Evolutionary conservation across 169 alveolate genomes (phyloP), one percentile per base, ranked within the genome.

Genomic region (Plasmodium chabaudi): DNA sequence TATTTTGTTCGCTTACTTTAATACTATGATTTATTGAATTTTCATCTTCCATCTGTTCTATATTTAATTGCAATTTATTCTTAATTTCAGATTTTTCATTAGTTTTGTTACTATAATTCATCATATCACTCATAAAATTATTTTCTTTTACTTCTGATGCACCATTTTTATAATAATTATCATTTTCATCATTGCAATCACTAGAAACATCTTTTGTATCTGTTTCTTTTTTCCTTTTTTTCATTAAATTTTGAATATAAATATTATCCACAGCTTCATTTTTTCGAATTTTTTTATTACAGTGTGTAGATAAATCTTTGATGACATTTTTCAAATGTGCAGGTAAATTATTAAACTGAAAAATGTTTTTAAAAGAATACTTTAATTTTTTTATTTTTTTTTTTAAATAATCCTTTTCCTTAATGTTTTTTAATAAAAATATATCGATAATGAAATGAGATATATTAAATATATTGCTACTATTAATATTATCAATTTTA

Each of bases 401-500:
- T 70, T 82, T 82, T 70, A 82, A 82, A 67, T 55, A 55, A 65
- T 82, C 82, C 51, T 82, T 82, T 49, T 67, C 72, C 34, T 82
- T 65, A 9, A 82, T 42, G 23, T 67, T 9, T 42, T 67, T 55
- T 46, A 82, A 34, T 59, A 82, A 67, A 9, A 82, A 82, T 55
- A 82, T 82, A 70, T 82, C 90, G 49, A 65, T 67, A 55, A 82
- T 82, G 67, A 67, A 82, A 39, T 67, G 82, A 2, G 90, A 65
- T 51, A 82, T 65, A 27, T 82, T 82, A 42, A 82, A 82, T 55
- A 82, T n/a, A 67, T 82, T 67, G 42, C 90, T 82, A 23, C 90
- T 70, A 44, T 82, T 82, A 21, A 82, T 82, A 53, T 65, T 47
- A 82, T 65, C 84, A 47, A 82, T 17, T 67, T 82, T 82, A 12